These are phyloP conservation scores for Bidens hawaiensis DNA, from an alignment of 140 eudicot species.

Conservation along the genomic window DNA sequence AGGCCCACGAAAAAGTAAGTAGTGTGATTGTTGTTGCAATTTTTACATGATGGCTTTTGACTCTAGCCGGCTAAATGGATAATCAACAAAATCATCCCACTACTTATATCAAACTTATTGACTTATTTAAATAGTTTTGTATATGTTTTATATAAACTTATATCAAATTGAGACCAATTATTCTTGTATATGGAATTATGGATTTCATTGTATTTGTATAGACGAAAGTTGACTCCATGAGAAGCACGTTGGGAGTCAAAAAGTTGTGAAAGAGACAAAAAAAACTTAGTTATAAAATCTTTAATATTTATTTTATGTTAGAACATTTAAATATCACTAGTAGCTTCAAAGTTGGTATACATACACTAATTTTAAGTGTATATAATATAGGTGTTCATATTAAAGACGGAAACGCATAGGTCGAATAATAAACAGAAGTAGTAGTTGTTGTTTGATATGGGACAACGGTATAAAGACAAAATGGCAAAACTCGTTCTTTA, in stretches of 20 bases:
- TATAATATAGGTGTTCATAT: not conserved
- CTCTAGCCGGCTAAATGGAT: conserved; percentile 17
- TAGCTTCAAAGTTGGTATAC: not conserved
- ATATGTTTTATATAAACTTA: not conserved
- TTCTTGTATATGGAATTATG: not conserved
- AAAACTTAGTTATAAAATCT: not conserved
- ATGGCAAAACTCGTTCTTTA: no score
- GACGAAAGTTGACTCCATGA: not conserved
- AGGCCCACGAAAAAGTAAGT: conserved; percentile 1
- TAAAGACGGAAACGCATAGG: not conserved
- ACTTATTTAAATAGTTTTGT: not conserved
- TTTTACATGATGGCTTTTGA: not conserved
- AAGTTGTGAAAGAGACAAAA: not conserved
- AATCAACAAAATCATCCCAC: not conserved
- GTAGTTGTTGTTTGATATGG: not conserved
- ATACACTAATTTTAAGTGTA: not conserved
- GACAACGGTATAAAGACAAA: not conserved
- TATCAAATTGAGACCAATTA: not conserved
- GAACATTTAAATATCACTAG: not conserved
- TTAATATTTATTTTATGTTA: not conserved
- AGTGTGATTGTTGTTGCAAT: not conserved
- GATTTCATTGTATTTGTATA: not conserved
- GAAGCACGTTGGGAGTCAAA: not conserved
- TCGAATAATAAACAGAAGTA: not conserved
- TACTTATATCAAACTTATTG: not conserved